Evolutionary conservation across 345 rosid species (phyloP).

Genomic region (Brassica incana): DNA sequence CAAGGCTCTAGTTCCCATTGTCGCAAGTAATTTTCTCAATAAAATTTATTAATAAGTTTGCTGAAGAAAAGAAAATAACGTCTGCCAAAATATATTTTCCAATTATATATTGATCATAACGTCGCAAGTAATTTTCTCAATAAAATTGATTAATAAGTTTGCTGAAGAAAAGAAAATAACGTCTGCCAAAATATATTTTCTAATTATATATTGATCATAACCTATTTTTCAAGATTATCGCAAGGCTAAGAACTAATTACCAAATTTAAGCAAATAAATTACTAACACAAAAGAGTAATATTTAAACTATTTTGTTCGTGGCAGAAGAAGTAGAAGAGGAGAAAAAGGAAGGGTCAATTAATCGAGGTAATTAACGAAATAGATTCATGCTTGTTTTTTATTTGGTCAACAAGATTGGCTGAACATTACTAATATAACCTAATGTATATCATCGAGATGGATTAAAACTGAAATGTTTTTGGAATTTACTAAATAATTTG

Average conservation of each 20-base stretch:
- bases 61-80: not conserved
- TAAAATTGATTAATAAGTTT: not conserved
- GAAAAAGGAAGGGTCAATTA: conserved; percentile 31
- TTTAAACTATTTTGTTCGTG: not conserved
- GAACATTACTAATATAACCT: not conserved
- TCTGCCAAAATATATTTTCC: not conserved
- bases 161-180: not conserved
- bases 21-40: conserved; percentile 14
- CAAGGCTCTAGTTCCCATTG: conserved; percentile 27
- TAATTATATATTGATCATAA: not conserved
- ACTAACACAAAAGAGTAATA: not conserved
- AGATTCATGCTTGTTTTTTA: not conserved
- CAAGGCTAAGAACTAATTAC: not conserved
- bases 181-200: not conserved
- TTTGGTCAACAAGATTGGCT: not conserved
- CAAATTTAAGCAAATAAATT: not conserved
- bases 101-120: not conserved
- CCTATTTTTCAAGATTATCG: not conserved
- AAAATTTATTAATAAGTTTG: not conserved
- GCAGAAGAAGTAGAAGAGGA: conserved; percentile 36
- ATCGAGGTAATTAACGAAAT: conserved; percentile 33
- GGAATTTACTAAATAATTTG: not conserved
- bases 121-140: no score
- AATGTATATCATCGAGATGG: not conserved
- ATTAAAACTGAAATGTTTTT: not conserved